These are phyloP conservation scores for Colletotrichum salicis DNA, from an alignment of 2,329 filamentous ascomycete genomes.

Conservation along the genomic window DNA sequence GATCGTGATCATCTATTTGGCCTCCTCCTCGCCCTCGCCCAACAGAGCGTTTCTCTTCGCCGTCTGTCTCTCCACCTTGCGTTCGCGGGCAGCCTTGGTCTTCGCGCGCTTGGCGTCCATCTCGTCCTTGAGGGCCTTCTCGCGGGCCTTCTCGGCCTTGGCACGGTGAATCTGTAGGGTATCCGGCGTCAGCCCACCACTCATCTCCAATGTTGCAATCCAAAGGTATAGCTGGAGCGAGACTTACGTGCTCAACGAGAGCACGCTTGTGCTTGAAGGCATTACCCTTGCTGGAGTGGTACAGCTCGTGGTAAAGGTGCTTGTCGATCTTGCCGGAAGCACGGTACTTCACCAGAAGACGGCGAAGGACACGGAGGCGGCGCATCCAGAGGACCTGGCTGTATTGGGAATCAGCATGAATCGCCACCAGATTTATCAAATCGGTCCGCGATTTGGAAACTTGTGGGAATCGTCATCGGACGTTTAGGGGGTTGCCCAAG, in stretches of 20 bases:
- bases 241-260: conserved; percentile 98
- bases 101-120: conserved; percentile 99
- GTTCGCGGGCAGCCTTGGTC: conserved; percentile 99
- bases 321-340: conserved; percentile 99
- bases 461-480: neutral
- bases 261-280: conserved; percentile 99
- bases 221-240: conserved; percentile 11
- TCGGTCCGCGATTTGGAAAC: neutral
- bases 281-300: conserved; percentile 99
- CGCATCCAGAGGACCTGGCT: conserved; percentile 99
- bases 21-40: conserved; percentile 74
- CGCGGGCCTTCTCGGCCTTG: conserved; percentile 99
- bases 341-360: conserved; percentile 99
- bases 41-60: conserved; percentile 90
- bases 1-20: conserved; percentile 56
- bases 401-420: conserved; percentile 42
- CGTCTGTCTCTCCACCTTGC: conserved; percentile 90
- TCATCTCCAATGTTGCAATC: conserved; percentile 34
- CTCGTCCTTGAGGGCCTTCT: conserved; percentile 96
- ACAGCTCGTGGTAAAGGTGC: conserved; percentile 99
- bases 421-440: neutral
- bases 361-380: conserved; percentile 98
- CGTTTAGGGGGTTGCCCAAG: neutral
- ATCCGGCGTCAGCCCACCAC: conserved; percentile 7
- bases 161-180: conserved; percentile 91